Conservation (phyloP, 2,329 filamentous ascomycete genomes). For the Arthrinium phaeospermum region DNA sequence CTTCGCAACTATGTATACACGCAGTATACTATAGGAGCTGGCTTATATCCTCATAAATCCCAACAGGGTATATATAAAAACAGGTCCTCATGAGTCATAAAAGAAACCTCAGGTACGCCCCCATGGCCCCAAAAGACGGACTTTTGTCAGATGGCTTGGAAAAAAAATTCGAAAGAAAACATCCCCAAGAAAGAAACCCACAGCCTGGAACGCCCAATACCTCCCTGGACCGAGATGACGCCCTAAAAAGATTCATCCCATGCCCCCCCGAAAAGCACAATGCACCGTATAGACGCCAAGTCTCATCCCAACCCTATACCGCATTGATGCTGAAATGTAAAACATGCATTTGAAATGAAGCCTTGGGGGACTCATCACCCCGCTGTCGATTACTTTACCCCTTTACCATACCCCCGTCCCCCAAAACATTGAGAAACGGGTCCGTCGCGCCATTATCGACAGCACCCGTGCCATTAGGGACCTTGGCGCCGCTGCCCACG, state of each 20-base stretch:
- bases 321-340: too few species aligned
- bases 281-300: background rate
- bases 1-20: background rate
- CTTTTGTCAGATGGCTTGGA: slow-evolving; percentile 10
- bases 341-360: background rate
- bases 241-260: slow-evolving; percentile 1
- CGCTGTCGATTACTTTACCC: background rate
- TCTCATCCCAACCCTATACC: background rate
- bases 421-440: slow-evolving; percentile 17
- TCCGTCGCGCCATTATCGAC: background rate
- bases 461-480: slow-evolving; percentile 26
- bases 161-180: background rate
- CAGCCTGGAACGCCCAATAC: background rate
- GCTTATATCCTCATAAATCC: slow-evolving; percentile 15
- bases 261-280: background rate
- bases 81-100: slow-evolving; percentile 15
- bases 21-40: background rate
- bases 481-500: slow-evolving; percentile 38
- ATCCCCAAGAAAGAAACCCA: background rate
- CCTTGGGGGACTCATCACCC: background rate
- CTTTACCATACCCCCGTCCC: slow-evolving; percentile 17
- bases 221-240: background rate
- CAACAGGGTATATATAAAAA: slow-evolving; percentile 14
- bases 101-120: slow-evolving; percentile 5
- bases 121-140: slow-evolving; percentile 3